A percentile compares a stretch with the other conserved stretches of the same genome.
Evolutionary conservation across 1,284 basidiomycete genomes (phyloP).

Genomic region (Naganishia sp.): DNA sequence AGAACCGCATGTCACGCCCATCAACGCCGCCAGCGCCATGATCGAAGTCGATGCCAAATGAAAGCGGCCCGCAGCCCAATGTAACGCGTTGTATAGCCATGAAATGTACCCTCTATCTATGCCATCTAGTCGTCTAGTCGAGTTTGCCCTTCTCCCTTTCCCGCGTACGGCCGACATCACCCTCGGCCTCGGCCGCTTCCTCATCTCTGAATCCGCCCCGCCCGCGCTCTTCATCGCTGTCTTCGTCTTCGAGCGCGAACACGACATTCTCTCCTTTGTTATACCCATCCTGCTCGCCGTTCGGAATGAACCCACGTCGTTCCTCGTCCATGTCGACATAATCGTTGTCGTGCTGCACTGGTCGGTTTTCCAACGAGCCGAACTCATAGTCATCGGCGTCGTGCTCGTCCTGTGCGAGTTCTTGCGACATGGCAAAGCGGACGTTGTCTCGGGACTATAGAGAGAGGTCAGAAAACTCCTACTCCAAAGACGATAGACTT

Average conservation of each 20-base stretch:
- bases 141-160: conserved; percentile 28
- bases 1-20: conserved; percentile 24
- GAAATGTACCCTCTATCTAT: conserved; percentile 2
- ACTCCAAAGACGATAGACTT: conserved; percentile 29
- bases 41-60: conserved; percentile 23
- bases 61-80: neutral
- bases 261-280: conserved; percentile 63
- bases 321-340: conserved; percentile 55
- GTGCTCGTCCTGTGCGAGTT: conserved; percentile 70
- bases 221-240: conserved; percentile 64
- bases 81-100: conserved; percentile 8
- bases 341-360: conserved; percentile 59
- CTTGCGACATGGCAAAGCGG: conserved; percentile 64
- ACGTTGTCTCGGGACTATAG: conserved; percentile 75
- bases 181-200: conserved; percentile 37
- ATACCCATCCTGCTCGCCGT: conserved; percentile 45
- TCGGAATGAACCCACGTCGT: conserved; percentile 35
- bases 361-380: conserved; percentile 64
- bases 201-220: conserved; percentile 33
- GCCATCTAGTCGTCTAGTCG: conserved; percentile 8
- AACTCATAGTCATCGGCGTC: conserved; percentile 91
- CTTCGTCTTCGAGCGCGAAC: conserved; percentile 78
- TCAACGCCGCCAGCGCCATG: conserved; percentile 11
- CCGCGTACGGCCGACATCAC: conserved; percentile 37
- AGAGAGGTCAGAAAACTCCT: neutral